phyloP scores from a whole-genome alignment of 108 stramenopile genomes.

The Cyclotella choctawhatcheeana region DNA sequence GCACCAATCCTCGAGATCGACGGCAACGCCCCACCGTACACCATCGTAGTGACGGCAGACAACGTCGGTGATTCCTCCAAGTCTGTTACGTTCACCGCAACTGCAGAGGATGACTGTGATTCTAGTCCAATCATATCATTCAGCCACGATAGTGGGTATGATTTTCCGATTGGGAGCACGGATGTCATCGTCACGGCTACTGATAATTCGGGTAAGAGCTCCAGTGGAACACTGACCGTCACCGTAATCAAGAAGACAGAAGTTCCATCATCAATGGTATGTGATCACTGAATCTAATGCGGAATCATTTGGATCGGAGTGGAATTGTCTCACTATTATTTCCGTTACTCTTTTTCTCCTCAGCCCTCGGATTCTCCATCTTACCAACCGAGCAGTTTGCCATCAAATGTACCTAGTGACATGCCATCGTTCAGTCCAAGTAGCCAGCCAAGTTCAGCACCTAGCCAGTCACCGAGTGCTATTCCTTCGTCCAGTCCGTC shows the following conservation, averaged over 20 bases:
- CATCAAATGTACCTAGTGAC: neutral
- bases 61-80: neutral
- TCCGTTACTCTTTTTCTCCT: too few relatives aligned
- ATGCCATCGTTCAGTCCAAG: neutral
- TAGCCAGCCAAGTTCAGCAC: neutral
- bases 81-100: neutral
- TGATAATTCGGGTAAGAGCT: neutral
- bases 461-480: too few relatives aligned
- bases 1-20: too few relatives aligned
- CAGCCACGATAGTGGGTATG: neutral
- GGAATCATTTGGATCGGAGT: too few relatives aligned
- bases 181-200: neutral
- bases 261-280: neutral
- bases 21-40: too few relatives aligned
- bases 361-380: too few relatives aligned
- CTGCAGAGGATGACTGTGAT: slow-evolving; percentile 10
- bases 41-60: slow-evolving; percentile 1
- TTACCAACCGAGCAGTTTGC: too few relatives aligned
- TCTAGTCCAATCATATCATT: neutral
- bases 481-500: neutral
- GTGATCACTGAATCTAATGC: too few relatives aligned
- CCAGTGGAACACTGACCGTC: neutral
- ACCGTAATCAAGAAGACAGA: slow-evolving; percentile 4
- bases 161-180: neutral
- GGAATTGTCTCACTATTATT: too few relatives aligned